Conservation (phyloP, 2,329 filamentous ascomycete genomes). For the Tolypocladium nubicola region DNA sequence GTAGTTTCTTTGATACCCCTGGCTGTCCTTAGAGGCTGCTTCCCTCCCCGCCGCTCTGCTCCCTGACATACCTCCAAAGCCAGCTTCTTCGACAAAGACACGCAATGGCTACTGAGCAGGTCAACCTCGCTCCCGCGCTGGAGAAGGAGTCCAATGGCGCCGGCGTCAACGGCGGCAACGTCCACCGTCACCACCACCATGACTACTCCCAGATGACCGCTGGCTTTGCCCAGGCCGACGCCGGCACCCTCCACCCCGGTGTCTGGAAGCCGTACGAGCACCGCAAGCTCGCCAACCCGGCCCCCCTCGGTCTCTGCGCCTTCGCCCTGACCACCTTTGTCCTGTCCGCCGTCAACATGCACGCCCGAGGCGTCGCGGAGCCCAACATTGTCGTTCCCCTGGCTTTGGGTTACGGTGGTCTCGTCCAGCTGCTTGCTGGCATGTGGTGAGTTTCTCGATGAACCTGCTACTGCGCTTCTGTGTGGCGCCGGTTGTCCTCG, state of each 20-base stretch:
- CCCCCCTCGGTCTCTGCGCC: conserved; percentile 63
- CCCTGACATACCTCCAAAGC: not conserved
- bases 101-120: conserved; percentile 6
- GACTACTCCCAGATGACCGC: conserved; percentile 13
- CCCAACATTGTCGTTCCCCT: conserved; percentile 60
- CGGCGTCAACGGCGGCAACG: conserved; percentile 1
- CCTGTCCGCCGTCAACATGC: conserved; percentile 63
- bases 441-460: conserved; percentile 62
- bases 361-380: conserved; percentile 43
- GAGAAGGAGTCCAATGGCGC: conserved; percentile 9
- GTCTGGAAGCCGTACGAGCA: conserved; percentile 51
- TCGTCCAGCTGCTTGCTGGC: conserved; percentile 70
- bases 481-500: not conserved
- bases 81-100: not conserved
- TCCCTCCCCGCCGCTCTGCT: not conserved
- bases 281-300: conserved; percentile 71
- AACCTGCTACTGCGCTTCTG: not conserved
- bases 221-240: conserved; percentile 40
- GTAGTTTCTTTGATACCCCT: not conserved
- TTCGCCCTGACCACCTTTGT: conserved; percentile 81
- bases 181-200: conserved; percentile 13
- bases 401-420: conserved; percentile 65
- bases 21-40: not conserved
- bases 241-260: conserved; percentile 65
- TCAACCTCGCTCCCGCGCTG: conserved; percentile 1